Base-by-base conservation (phyloP, 2,329 filamentous ascomycete species). In the Furcasterigmium sp. region DNA sequence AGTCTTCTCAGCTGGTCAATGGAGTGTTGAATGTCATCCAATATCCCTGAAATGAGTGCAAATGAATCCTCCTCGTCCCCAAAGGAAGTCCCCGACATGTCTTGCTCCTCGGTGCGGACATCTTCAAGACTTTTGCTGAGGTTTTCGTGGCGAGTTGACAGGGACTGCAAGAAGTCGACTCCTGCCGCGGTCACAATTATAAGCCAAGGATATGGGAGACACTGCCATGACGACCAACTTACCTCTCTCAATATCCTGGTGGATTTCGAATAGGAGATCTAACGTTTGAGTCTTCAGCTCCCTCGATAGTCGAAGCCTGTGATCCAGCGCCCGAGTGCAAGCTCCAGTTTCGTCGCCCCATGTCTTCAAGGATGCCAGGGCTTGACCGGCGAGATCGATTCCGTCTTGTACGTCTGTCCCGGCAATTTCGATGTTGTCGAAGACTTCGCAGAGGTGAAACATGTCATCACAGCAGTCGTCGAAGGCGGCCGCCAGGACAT, bases 301-400 rank as follows among this genome's bases (percentile, higher is more conserved):
- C 17, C 19, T 14, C 3, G 38, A 39, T n/a, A 44, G 19, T 28
- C 42, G 42, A 3, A 44, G 36, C 7, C 26, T 41, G 17, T 37
- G 42, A 5, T 44, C 42, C 37, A 44, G 14, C 15, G 9, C n/a
- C 10, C 36, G 20, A 9, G 4, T 23, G n/a, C 26, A 44, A 3
- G 42, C 42, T 8, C 42, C 42, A 10, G 39, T 41, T 10, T 44
- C 37, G 7, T 40, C 15, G 19, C 42, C 42, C 42, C 42, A 44
- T 5, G 29, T 23, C 20, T 19, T 37, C 20, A 44, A 28, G 3
- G 25, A 21, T 11, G 42, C n/a, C 5, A 21, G 25, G 2, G 36
- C 21, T 17, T 44, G 29, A 14, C 18, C 29, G 2, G 38, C 15
- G 3, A 28, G 17, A 2, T 41, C 32, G 32, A 30, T 21, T 7